Evolutionary conservation across 352 stramenopile genomes (phyloP).

Genomic region (Phytophthora pluvialis): DNA sequence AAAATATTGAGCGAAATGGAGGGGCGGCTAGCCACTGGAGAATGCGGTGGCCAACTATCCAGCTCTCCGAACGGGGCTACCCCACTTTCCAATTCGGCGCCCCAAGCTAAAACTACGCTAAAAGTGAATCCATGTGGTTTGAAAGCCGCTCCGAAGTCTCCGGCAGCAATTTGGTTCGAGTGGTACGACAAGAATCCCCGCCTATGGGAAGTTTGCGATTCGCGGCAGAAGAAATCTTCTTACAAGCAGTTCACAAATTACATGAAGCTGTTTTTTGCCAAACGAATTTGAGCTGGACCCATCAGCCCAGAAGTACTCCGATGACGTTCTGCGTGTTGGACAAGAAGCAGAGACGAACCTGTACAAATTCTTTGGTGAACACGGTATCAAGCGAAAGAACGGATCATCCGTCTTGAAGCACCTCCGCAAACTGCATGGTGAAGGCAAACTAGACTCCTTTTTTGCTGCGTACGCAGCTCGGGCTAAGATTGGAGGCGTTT

Average conservation of each 20-base stretch:
- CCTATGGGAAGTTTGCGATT: background rate
- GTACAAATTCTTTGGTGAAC: conserved; percentile 5
- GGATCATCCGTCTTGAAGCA: conserved; percentile 13
- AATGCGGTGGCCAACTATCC: background rate
- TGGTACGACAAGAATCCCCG: background rate
- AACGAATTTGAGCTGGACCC: conserved; percentile 17
- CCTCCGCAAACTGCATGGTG: background rate
- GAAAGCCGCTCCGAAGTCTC: background rate
- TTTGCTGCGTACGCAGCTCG: conserved; percentile 1
- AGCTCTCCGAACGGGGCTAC: background rate
- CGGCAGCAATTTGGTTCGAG: background rate
- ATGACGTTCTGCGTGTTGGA: background rate
- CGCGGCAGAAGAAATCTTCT: background rate
- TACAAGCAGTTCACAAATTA: background rate
- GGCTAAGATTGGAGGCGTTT: background rate
- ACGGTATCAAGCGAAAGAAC: conserved; percentile 9
- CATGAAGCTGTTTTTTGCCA: conserved; percentile 11
- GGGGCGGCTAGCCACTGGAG: conserved; percentile 4
- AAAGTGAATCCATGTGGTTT: background rate
- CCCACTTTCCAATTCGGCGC: background rate
- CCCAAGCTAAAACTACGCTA: background rate
- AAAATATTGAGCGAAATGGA: background rate
- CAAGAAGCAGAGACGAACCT: conserved; percentile 9
- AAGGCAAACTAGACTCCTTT: conserved; percentile 15
- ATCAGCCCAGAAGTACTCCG: background rate